A percentile compares a stretch with the other conserved stretches of the same genome.
These are phyloP conservation scores for Trichoderma erinaceum DNA, from an alignment of 495 filamentous ascomycete species.

Conservation along the genomic window DNA sequence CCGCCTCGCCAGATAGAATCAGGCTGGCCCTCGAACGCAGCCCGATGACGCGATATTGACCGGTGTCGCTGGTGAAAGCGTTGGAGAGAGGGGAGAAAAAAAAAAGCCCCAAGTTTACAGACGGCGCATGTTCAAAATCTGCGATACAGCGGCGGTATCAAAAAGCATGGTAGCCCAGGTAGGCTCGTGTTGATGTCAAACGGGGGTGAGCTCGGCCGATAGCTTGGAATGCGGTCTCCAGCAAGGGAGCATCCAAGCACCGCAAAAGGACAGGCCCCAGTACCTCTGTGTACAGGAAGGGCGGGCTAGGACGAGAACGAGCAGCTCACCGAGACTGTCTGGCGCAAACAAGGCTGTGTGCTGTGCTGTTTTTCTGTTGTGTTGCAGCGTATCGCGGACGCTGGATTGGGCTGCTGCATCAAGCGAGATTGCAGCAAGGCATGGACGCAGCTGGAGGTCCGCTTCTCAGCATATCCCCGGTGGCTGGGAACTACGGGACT, in stretches of 20 bases:
- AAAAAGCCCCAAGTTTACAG: neutral
- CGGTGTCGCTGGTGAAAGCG: neutral
- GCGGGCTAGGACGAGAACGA: too few relatives aligned
- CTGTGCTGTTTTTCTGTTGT: neutral
- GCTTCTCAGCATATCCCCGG: slow-evolving; percentile 6
- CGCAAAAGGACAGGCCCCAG: too few relatives aligned
- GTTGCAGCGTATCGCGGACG: neutral
- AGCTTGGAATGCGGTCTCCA: neutral
- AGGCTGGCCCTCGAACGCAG: neutral
- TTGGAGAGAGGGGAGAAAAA: neutral
- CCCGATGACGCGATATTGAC: neutral
- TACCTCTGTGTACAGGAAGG: too few relatives aligned
- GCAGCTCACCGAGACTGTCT: too few relatives aligned
- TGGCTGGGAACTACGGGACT: slow-evolving; percentile 3
- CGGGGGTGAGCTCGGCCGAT: neutral
- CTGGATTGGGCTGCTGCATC: slow-evolving; percentile 11
- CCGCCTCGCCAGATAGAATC: neutral
- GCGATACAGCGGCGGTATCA: neutral
- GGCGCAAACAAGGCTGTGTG: neutral
- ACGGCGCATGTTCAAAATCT: neutral
- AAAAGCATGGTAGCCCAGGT: slow-evolving; percentile 6
- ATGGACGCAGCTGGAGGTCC: slow-evolving; percentile 13
- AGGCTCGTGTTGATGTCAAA: slow-evolving; percentile 7
- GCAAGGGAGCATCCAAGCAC: neutral
- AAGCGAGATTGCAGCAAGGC: slow-evolving; percentile 13